Base-by-base conservation (phyloP, 352 stramenopile genomes). In the Globisporangium camurandrum region DNA sequence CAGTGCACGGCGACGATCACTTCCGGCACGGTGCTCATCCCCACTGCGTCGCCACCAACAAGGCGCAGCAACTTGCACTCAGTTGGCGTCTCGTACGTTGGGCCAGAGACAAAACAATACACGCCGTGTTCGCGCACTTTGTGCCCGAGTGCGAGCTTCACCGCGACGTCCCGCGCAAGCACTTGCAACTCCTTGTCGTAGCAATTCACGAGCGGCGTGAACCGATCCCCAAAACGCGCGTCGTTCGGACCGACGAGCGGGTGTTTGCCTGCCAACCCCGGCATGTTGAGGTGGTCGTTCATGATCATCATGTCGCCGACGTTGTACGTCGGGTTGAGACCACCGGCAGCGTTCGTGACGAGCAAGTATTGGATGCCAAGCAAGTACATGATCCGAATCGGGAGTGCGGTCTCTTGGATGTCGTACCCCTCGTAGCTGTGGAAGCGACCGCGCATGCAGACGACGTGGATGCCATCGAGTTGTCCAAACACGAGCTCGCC, bases 251-350 rank as follows among this genome's bases (percentile, higher is more conserved):
- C 95, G 17, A 98, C 84, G 17, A 98, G 68, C 30, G 92, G 88
- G 68, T 98, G 95, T 59, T 95, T 95, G 40, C 92, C 92, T 0
- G 86, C 87, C 40, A 98, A 58, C 14, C 92, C 84, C 6, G 93
- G 93, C 67, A 98, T 81, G 46, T 96, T 97, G 34, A 98, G 78
- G 66, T 99, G 95, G 72, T 99, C 96, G 56, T 82, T 86, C 62
- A 99, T 84, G 64, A 97, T 85, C 66, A 98, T 97, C 23, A 99
- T 75, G 68, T 99, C 95, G 42, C 96, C 95, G n/a, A 99, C 86
- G 33, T 96, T 88, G 64, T 95, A 98, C 43, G 83, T 60, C 0
- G 75, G 71, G 64, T 98, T 98, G 23, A 99, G 61, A 34, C 92
- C 95, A 7, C 96, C 95, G 3, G 95, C 95, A 10, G 96, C 96